A percentile compares a stretch with the other conserved stretches of the same genome.
Evolutionary conservation across 2,329 filamentous ascomycete genomes (phyloP).

Genomic region (Aspergillus sp.): DNA sequence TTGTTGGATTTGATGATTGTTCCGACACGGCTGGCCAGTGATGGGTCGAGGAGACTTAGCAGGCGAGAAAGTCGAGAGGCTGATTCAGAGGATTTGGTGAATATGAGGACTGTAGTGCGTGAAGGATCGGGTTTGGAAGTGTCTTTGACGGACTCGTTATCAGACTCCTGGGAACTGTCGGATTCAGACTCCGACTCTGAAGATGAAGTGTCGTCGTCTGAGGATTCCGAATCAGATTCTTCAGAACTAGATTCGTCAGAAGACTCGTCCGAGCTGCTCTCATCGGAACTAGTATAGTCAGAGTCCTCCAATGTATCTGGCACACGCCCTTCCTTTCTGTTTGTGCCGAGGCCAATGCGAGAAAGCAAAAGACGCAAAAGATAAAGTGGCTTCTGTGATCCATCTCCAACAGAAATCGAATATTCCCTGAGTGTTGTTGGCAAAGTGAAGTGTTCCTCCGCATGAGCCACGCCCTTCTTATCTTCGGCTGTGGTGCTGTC

Average conservation of each 20-base stretch:
- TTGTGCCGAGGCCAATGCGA: slow-evolving; percentile 21
- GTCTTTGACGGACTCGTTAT: slow-evolving; percentile 8
- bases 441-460: slow-evolving; percentile 45
- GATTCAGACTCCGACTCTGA: slow-evolving; percentile 15
- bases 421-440: slow-evolving; percentile 57
- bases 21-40: slow-evolving; percentile 50
- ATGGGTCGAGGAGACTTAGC: slow-evolving; percentile 57
- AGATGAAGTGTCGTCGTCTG: background rate
- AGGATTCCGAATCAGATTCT: slow-evolving; percentile 17
- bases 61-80: slow-evolving; percentile 80
- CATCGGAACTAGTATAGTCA: slow-evolving; percentile 31
- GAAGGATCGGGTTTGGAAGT: slow-evolving; percentile 29
- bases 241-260: slow-evolving; percentile 17
- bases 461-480: slow-evolving; percentile 8
- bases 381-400: slow-evolving; percentile 70
- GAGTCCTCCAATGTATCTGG: slow-evolving; percentile 10
- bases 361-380: slow-evolving; percentile 64
- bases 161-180: slow-evolving; percentile 11
- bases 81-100: slow-evolving; percentile 83
- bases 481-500: slow-evolving; percentile 16
- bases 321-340: slow-evolving; percentile 1
- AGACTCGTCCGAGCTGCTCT: slow-evolving; percentile 27
- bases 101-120: slow-evolving; percentile 57
- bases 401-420: slow-evolving; percentile 60
- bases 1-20: slow-evolving; percentile 71